Evolutionary conservation across 805 yeast species (phyloP), one percentile per base, ranked within the genome.

Genomic region (Saturnispora zaruensis): DNA sequence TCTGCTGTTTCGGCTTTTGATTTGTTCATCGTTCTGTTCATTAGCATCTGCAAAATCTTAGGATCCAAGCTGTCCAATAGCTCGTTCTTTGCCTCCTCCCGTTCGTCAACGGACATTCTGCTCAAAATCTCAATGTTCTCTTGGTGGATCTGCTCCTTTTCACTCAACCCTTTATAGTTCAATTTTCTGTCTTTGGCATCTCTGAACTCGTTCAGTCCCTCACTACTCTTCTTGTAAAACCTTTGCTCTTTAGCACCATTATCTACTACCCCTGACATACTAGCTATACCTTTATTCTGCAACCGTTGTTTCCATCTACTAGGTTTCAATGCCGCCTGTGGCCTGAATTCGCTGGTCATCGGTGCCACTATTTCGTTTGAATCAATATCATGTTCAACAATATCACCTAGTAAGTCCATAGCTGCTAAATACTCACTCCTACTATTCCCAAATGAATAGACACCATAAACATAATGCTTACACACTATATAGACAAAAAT

Each of bases 401-500:
- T 83, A 55, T 85, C 91, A 8, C 87, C 85, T 25, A 84, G 65
- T 52, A 82, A 70, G 62, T 82, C 84, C 90, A 84, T 84, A 4
- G 20, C 16, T 14, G 37, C 13, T 18, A 6, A 4, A 9, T 36
- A 4, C 6, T 36, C n/a, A 36, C 21, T 18, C 20, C 14, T 36
- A 8, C 6, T 18, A 18, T 18, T 18, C 16, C 13, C 13, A 28
- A 28, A 3, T 28, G 13, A 28, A 3, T 8, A 28, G 3, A 9
- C 9, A 11, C 32, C 32, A 28, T 28, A 11, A 28, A 28, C n/a
- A n/a, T n/a, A n/a, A n/a, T n/a, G n/a, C n/a, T n/a, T n/a, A n/a
- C n/a, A n/a, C n/a, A n/a, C n/a, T n/a, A n/a, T n/a, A n/a, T n/a
- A n/a, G n/a, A n/a, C n/a, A n/a, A n/a, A n/a, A n/a, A n/a, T n/a